Evolutionary conservation across 768 basidiomycete genomes (phyloP), one percentile per base, ranked within the genome.

Genomic region (Pleurotus platypus): DNA sequence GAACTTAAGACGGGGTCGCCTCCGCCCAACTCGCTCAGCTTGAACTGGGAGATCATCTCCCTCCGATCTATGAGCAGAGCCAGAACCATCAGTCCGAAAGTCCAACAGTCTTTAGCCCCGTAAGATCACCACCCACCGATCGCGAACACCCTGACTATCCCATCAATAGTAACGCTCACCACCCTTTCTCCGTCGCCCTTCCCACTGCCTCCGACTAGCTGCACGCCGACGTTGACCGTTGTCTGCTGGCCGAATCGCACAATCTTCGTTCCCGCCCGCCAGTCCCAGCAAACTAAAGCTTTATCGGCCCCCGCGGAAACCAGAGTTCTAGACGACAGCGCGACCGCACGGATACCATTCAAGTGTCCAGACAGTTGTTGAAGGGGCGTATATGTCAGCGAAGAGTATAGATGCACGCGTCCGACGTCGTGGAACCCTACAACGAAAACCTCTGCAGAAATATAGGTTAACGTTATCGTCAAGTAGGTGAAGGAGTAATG

Each of bases 41-140:
- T 93, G 77, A 93, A 94, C 66, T 94, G 92, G 6, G 90, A 91
- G 11, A 95, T 81, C 94, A 96, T 95, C 70, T 94, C 92, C 59
- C 92, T 75, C 30, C 86, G 81, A 54, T 73, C 78, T 7, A 54
- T 40, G 20, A 57, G 45, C 30, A 16, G 22, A 13, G 43, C 15
- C 16, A 48, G 58, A 18, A 30, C 11, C 0, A 27, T 40, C 24
- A 48, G 5, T 22, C 9, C 9, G 18, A 45, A 45, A 6, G 46
- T 18, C 24, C 9, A 48, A 22, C 6, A 13, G 20, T 22, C 43
- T 45, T n/a, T 12, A 54, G 35, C 6, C 47, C 40, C 55, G 15
- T 54, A 22, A 22, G 18, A 16, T 57, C 45, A 16, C 26, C 3
- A 75, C 88, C 77, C 68, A 91, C 91, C 83, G 64, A 96, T 96